phyloP scores from a whole-genome alignment of 139 green algal species.

The Zygnema circumcarinatum region DNA sequence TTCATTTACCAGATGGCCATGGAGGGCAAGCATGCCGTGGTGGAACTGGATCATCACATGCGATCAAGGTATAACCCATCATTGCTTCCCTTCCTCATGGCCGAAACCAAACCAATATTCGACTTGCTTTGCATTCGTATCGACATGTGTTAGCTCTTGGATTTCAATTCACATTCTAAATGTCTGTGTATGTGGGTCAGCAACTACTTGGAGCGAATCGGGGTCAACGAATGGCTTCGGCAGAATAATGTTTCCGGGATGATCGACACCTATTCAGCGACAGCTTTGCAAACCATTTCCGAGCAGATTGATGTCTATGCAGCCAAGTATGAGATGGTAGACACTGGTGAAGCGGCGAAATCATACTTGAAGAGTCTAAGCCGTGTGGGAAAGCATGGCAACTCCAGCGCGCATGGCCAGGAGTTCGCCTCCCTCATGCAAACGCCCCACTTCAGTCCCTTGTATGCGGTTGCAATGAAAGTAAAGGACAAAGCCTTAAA shows the following conservation, averaged over 20 bases:
- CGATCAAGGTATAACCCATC: neutral
- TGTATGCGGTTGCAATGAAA: neutral
- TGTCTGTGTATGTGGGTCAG: too few species aligned
- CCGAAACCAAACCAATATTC: too few species aligned
- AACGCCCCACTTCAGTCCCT: neutral
- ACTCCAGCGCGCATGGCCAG: neutral
- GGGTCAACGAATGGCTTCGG: neutral
- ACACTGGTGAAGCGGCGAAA: neutral
- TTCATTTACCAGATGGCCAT: neutral
- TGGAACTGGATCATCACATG: neutral
- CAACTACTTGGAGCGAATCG: neutral
- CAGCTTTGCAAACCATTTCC: neutral
- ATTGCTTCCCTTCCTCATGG: too few species aligned
- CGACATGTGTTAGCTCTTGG: too few species aligned
- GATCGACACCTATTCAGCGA: neutral
- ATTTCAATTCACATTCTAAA: too few species aligned
- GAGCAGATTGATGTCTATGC: neutral
- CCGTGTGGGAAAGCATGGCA: neutral
- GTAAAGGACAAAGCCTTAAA: neutral
- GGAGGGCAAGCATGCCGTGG: neutral
- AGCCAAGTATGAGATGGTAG: neutral
- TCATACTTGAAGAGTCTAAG: neutral
- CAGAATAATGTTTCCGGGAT: neutral
- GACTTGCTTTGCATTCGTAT: too few species aligned
- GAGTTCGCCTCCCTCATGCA: neutral